These are phyloP conservation scores for Pseudogymnoascus sp. DNA, from an alignment of 2,329 filamentous ascomycete genomes.

Conservation along the genomic window DNA sequence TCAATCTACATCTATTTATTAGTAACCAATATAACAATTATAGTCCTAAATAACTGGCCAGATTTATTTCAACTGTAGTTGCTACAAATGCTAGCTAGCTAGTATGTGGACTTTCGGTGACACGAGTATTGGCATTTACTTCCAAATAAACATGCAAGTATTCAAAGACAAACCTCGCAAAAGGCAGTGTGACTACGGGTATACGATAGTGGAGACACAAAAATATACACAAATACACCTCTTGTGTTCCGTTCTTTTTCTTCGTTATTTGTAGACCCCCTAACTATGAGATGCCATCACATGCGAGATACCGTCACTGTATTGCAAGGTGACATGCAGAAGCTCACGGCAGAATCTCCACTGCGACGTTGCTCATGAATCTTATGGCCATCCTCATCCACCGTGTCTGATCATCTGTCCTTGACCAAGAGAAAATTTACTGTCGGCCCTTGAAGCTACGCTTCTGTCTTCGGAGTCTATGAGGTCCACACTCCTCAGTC, in stretches of 20 bases:
- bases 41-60: not conserved
- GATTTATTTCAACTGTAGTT: not conserved
- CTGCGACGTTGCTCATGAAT: not conserved
- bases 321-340: not conserved
- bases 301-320: not conserved
- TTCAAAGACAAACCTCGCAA: not conserved
- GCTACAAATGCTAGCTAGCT: not conserved
- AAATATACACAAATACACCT: not conserved
- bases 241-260: not conserved
- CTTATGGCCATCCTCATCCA: not conserved
- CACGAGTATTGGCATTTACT: not conserved
- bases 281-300: not conserved
- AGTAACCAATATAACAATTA: not conserved
- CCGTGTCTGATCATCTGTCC: not conserved
- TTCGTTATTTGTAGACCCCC: not conserved
- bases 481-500: not conserved
- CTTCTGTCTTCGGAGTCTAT: not conserved
- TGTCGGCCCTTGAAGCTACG: not conserved
- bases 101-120: not conserved
- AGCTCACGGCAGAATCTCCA: not conserved
- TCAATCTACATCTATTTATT: not conserved
- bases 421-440: not conserved
- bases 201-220: not conserved
- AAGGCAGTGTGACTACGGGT: not conserved
- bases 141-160: not conserved